These are phyloP conservation scores for Neoboletus brunneissimus DNA, from an alignment of 768 basidiomycete species.

Conservation along the genomic window DNA sequence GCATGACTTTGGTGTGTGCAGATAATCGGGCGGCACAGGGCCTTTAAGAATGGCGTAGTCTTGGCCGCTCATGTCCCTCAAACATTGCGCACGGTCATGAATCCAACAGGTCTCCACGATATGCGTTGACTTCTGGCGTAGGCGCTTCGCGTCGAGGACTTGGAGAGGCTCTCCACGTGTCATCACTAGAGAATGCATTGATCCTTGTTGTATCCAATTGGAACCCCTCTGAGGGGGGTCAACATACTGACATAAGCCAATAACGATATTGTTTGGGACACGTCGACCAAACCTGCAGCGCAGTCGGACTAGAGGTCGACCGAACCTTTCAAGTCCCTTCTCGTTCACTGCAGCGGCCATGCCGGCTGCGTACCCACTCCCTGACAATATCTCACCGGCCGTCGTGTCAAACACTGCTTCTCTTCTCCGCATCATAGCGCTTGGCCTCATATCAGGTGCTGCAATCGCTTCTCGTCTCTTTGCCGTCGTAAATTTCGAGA, in stretches of 20 bases:
- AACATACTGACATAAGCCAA: conserved; percentile 8
- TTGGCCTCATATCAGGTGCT: conserved; percentile 87
- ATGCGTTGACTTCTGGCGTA: not conserved
- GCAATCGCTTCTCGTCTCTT: conserved; percentile 95
- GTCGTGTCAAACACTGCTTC: conserved; percentile 87
- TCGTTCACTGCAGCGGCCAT: conserved; percentile 45
- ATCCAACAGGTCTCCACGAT: no score
- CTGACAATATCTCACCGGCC: conserved; percentile 62
- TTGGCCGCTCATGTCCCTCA: no score
- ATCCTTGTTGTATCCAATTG: not conserved
- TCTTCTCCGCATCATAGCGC: conserved; percentile 85
- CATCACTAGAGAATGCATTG: not conserved
- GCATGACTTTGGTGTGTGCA: not conserved
- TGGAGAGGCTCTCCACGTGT: no score
- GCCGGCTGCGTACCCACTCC: conserved; percentile 72
- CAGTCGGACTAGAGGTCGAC: not conserved
- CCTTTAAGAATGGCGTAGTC: not conserved
- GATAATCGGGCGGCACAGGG: no score
- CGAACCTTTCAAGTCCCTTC: not conserved
- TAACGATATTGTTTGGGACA: conserved; percentile 10
- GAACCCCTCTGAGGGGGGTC: conserved; percentile 15
- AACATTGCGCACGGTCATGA: no score
- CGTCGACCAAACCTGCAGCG: conserved; percentile 17
- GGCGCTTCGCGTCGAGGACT: not conserved
- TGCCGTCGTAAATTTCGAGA: conserved; percentile 97